Base-by-base conservation (phyloP, 495 filamentous ascomycete genomes). In the Elasticomyces elasticus region DNA sequence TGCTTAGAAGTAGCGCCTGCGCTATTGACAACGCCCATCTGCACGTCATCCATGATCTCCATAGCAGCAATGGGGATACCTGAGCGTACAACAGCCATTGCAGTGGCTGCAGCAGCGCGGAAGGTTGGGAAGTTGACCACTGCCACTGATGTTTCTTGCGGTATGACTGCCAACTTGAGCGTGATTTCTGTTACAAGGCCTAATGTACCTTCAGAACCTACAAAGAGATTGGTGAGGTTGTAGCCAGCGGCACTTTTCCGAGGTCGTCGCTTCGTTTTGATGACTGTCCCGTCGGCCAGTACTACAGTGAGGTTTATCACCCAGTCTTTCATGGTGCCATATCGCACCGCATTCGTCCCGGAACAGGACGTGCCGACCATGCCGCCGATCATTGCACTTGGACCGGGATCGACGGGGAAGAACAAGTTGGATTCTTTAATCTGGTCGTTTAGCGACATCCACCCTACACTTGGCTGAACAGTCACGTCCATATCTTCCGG, bases 401-500 rank as follows among this genome's bases (percentile, higher is more conserved):
- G 60, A 0, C 77, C 86, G 17, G 88, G 88, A 62, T 94, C 88
- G 15, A 89, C 79, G 0, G 90, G 90, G 67, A 96, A 94, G 72
- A 95, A 95, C 13, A 95, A 79, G 1, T 86, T 87, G 19, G 74
- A 80, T 40, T 76, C 72, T 64, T 82, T 82, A 51, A 96, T 78
- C 62, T 86, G 70, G 54, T 85, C 79, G 64, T 95, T 95, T 44
- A 96, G 69, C 41, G 84, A 78, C 80, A 91, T 88, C 88, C 89
- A 96, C n/a, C 83, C 81, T 35, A 96, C 85, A 10, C 81, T 82
- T 1, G 90, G 90, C 62, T 95, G 90, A 9, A 95, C 89, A 5
- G 92, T 84, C 54, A 95, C 73, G 63, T 96, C 90, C 84, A 95
- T 85, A 67, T 96, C 90, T 5, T 84, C 83, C 49, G 85, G 80